Evolutionary conservation across 495 filamentous ascomycete species (phyloP).

Genomic region (Daldinia grandis): DNA sequence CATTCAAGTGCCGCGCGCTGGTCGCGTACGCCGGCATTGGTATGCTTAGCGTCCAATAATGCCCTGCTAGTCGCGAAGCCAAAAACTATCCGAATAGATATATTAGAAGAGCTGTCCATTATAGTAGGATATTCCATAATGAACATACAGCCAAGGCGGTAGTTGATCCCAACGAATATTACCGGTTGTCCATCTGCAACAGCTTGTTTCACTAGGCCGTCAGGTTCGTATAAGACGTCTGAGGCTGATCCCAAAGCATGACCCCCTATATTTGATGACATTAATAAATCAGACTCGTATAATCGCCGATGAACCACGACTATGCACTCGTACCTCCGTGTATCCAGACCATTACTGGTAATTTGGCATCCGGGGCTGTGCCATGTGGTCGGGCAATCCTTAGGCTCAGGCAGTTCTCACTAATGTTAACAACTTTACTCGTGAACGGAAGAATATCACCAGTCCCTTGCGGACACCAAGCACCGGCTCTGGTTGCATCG

Average conservation of each 20-base stretch:
- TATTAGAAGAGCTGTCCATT: background rate
- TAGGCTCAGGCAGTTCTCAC: slow-evolving; percentile 53
- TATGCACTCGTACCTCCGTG: slow-evolving; percentile 43
- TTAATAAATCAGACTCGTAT: background rate
- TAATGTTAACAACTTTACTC: slow-evolving; percentile 40
- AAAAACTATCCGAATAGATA: background rate
- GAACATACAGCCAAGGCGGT: background rate
- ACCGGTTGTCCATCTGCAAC: background rate
- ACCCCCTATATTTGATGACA: background rate
- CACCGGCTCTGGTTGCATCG: background rate
- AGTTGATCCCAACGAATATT: background rate
- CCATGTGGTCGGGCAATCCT: slow-evolving; percentile 49
- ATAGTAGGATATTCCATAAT: background rate
- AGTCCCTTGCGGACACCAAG: slow-evolving; percentile 1
- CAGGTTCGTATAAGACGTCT: background rate
- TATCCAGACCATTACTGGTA: slow-evolving; percentile 54
- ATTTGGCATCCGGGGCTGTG: slow-evolving; percentile 39
- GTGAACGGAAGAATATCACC: slow-evolving; percentile 27
- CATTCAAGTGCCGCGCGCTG: background rate
- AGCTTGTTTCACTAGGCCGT: background rate
- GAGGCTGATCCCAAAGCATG: background rate
- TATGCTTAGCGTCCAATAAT: background rate
- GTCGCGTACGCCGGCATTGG: background rate
- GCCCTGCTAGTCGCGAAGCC: background rate
- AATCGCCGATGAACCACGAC: background rate